Evolutionary conservation across 805 yeast species (phyloP).

Genomic region (Komagataella ulmi): DNA sequence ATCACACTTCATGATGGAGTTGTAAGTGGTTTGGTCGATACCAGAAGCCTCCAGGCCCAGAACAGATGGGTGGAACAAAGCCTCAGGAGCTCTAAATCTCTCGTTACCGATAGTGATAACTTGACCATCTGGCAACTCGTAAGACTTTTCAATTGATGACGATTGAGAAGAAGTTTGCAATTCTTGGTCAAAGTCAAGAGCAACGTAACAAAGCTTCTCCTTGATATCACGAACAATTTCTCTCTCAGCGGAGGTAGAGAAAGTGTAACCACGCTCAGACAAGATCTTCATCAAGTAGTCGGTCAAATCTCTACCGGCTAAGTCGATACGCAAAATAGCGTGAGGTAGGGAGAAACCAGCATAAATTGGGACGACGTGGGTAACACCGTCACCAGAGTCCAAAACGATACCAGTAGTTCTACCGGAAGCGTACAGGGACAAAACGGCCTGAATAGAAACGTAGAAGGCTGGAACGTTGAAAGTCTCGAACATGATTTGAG

Average conservation of each 20-base stretch:
- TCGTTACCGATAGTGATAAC: slow-evolving; percentile 99
- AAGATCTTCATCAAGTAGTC: slow-evolving; percentile 98
- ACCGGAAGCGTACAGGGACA: slow-evolving; percentile 97
- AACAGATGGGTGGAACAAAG: slow-evolving; percentile 96
- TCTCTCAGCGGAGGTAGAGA: slow-evolving; percentile 98
- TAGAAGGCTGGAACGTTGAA: slow-evolving; percentile 99
- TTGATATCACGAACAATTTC: slow-evolving; percentile 91
- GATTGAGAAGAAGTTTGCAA: slow-evolving; percentile 98
- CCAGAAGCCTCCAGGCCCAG: slow-evolving; percentile 89
- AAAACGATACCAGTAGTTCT: slow-evolving; percentile 99
- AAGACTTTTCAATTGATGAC: slow-evolving; percentile 94
- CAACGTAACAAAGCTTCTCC: slow-evolving; percentile 98
- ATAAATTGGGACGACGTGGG: slow-evolving; percentile 99
- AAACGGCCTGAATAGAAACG: slow-evolving; percentile 97
- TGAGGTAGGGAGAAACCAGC: slow-evolving; percentile 99
- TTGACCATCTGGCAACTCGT: slow-evolving; percentile 99
- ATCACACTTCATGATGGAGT: slow-evolving; percentile 97
- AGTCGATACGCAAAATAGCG: slow-evolving; percentile 96
- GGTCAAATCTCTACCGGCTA: slow-evolving; percentile 99
- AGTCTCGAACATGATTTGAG: slow-evolving; percentile 97
- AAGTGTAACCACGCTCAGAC: slow-evolving; percentile 97
- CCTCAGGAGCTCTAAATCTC: slow-evolving; percentile 99
- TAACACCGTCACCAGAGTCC: slow-evolving; percentile 99
- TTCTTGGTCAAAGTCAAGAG: slow-evolving; percentile 98
- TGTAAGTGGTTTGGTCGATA: slow-evolving; percentile 95